Evolutionary conservation across 2,329 filamentous ascomycete species (phyloP), one percentile per base, ranked within the genome.

Genomic region (Colletotrichum limetticola): DNA sequence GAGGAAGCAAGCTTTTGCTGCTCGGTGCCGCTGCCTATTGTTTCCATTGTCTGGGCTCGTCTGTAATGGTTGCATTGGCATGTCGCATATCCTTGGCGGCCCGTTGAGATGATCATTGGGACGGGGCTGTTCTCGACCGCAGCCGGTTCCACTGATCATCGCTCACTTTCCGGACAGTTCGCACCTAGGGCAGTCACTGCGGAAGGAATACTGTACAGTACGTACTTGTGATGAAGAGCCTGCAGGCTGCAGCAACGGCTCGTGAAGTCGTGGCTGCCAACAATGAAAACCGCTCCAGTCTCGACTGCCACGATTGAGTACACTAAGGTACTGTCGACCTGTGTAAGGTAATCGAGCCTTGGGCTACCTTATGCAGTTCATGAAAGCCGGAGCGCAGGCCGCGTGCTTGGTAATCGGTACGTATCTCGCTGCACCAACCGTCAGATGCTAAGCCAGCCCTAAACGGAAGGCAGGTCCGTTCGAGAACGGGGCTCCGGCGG

Each of bases 71-170:
- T 49, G 68, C 68, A 70, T 70, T 49, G 55, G 26, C 16, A 62
- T 30, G 26, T 14, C 28, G 30, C 67, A 53, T 70, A 37, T 71
- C 57, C 65, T 63, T 63, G 64, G 52, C 69, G 68, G 68, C 64
- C 68, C 64, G 68, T 68, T 53, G 42, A 26, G 69, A 58, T 71
- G 57, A 58, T 68, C 64, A 64, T 64, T 64, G 55, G 57, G 28
- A 72, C 70, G 70, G 70, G 59, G 53, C 55, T 32, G 66, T 61
- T 69, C 70, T 57, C 68, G 70, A 65, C 66, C 66, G 35, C 52
- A 68, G 35, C 60, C 59, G 42, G 66, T 26, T 16, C 70, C 70
- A 60, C 70, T 52, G 70, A 70, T 61, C 60, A 65, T 72, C 60
- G 32, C 35, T 26, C 60, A 57, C 66, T 72, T 60, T 64, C 59